A percentile compares a stretch with the other conserved stretches of the same genome.
Conservation (phyloP, 805 yeast species). For the Cyberlindnera lachancei region DNA sequence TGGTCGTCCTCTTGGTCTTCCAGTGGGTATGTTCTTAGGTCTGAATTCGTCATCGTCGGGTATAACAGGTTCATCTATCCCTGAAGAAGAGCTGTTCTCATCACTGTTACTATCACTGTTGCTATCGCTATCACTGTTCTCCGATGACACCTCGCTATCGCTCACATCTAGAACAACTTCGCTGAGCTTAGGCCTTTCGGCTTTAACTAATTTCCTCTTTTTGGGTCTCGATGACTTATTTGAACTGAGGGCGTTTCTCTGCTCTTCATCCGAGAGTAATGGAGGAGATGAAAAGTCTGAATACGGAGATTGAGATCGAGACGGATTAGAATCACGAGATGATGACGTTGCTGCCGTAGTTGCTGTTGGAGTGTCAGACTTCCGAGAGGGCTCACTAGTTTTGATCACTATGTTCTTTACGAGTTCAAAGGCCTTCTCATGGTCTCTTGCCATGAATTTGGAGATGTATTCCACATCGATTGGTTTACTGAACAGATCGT, state of each 20-base stretch:
- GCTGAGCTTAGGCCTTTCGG: not conserved
- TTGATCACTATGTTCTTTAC: conserved; percentile 16
- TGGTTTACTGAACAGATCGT: conserved; percentile 18
- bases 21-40: conserved; percentile 7
- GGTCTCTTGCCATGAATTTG: conserved; percentile 16
- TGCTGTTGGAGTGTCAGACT: too few relatives aligned
- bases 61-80: conserved; percentile 10
- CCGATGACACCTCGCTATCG: not conserved
- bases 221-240: not conserved
- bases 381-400: too few relatives aligned
- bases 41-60: conserved; percentile 21
- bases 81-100: not conserved
- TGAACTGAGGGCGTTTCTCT: not conserved
- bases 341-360: conserved; percentile 3
- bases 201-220: not conserved
- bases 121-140: not conserved
- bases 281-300: not conserved
- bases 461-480: conserved; percentile 19
- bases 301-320: conserved; percentile 1
- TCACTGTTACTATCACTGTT: conserved; percentile 10
- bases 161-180: not conserved
- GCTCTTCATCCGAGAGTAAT: not conserved
- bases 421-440: conserved; percentile 20
- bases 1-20: conserved; percentile 13
- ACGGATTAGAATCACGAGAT: not conserved